These are phyloP conservation scores for Capsicum baccatum DNA, from an alignment of 257 asterid species.

Conservation along the genomic window DNA sequence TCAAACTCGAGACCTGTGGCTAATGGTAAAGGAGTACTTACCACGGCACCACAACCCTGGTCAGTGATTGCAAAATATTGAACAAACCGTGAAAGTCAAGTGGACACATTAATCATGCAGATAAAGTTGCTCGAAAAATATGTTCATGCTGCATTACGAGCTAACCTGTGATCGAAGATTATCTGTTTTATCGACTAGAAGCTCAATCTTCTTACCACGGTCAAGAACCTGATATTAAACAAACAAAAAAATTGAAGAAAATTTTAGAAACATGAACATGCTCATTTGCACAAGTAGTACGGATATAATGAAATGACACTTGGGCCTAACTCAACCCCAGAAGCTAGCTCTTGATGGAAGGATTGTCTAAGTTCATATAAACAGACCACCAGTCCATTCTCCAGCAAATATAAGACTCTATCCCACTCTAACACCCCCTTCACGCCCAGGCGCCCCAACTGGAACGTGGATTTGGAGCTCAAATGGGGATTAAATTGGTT, in stretches of 20 bases:
- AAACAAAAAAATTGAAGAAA: background rate
- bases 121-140: too few species aligned
- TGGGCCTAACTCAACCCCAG: too few species aligned
- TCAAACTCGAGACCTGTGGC: background rate
- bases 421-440: background rate
- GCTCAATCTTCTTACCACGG: constrained; percentile 57
- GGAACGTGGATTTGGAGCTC: background rate
- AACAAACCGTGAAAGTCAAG: background rate
- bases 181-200: constrained; percentile 57
- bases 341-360: too few species aligned
- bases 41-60: background rate
- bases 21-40: background rate
- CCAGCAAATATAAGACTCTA: background rate
- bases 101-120: background rate
- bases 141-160: background rate
- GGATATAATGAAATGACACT: too few species aligned
- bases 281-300: background rate
- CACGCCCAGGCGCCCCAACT: background rate
- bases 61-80: background rate
- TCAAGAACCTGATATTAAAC: constrained; percentile 51
- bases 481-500: background rate
- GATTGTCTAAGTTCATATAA: too few species aligned
- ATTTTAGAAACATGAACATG: background rate
- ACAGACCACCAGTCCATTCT: background rate
- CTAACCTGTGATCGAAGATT: constrained; percentile 59